Base-by-base conservation (phyloP, 1,284 basidiomycete species). In the Porogramme epimiltina region DNA sequence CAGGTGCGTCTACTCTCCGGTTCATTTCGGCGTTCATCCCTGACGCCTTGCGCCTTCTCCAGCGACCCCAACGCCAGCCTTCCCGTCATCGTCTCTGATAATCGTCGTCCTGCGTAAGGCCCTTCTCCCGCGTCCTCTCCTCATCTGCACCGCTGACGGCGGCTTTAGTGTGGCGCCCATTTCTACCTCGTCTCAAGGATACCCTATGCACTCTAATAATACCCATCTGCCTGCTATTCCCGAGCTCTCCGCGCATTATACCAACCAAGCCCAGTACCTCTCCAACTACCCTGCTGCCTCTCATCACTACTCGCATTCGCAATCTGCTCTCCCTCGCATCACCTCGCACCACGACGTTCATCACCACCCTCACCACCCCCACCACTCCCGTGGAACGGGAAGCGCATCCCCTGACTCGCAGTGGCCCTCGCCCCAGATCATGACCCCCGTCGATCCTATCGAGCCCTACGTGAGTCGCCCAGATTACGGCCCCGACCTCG, bases 391-490 rank as follows among this genome's bases (percentile, higher is more conserved):
- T 37, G 49, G 47, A 36, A 44, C 54, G 18, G 54, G 53, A 36
- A 59, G 57, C 38, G 54, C 57, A 4, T 62, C 63, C 6, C 52
- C 59, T 19, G 56, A 61, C 31, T 50, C 56, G 11, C 60, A 62
- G 25, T 66, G 66, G 64, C 61, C 61, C n/a, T 53, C 63, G 15
- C 58, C 63, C 2, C 53, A 61, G 24, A 66, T 73, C 56, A 62
- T 73, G 55, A 63, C 71, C 31, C 70, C 76, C 28, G 58, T 79
- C 48, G 74, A 81, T 59, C 71, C 75, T 42, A 73, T 84, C 61
- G 82, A 87, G 47, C 69, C 84, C 45, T 88, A 80, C 67, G 85
- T 87, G 65, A 74, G 83, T 70, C 10, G 20, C n/a, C 20, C 19
- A 11, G 19, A 11, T 4, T 19, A 22, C 23, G 28, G 25, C 39